Evolutionary conservation across 805 yeast genomes (phyloP), one percentile per base, ranked within the genome.

Genomic region (Candida oleophila): DNA sequence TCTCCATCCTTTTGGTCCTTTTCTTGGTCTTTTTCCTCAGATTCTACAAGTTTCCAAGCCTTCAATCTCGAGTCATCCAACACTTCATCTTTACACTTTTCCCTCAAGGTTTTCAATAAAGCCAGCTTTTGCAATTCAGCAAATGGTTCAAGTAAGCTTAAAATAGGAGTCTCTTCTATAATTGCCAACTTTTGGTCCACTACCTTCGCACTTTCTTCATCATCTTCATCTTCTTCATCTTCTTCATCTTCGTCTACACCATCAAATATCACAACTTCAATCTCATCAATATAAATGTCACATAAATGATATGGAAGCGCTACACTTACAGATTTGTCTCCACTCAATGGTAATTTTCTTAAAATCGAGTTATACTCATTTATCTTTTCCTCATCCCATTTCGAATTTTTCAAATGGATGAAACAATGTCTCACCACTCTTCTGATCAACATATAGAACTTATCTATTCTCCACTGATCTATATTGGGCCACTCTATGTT

Each of bases 401-500:
- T 61, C 46, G 78, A 73, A 2, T 56, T 49, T 43, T 71, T 62
- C 33, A 91, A 68, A 54, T 82, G 77, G 53, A 71, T 74, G 54
- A 94, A 72, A 54, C 79, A 81, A 56, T 81, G 85, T 51, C 81
- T 79, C 21, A 89, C 65, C 5, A 83, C 86, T 58, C 90, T 77
- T 74, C 99, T 83, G 52, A 91, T 77, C 55, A 94, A 71, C 67
- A 91, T 67, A 55, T 87, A 81, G 66, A 77, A 94, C 68, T 94
- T 94, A 67, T 94, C 97, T 45, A 91, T 62, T 69, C 99, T 82
- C 80, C 84, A 80, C 53, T 86, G 85, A 66, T 92, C 98, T 45
- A 94, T 78, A 5, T 74, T 73, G 44, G 81, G 76, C 98, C 98
- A 94, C 65, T 94, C 96, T 47, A 82, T 74, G 49, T 78, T 71